Percentiles rank a stretch among this genome's conserved stretches.
Evolutionary conservation across 805 yeast species (phyloP).

Genomic region (Clavispora phyllophila): DNA sequence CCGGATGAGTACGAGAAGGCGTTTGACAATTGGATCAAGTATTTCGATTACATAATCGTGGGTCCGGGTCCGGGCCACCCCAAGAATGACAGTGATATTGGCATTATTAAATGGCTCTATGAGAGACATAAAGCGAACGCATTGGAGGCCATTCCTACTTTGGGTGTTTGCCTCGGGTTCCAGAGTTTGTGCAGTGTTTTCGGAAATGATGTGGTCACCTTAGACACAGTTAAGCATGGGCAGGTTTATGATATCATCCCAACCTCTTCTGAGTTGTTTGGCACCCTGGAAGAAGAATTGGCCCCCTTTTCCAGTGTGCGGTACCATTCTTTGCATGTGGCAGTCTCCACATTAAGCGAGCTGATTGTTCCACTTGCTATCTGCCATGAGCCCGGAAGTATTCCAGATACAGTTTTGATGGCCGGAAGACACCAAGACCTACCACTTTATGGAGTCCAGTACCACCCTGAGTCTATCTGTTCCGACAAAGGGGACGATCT

Average conservation of each 20-base stretch:
- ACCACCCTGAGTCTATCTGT: conserved; percentile 94
- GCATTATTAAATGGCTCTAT: conserved; percentile 61
- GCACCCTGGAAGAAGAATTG: background rate
- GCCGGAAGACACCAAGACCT: conserved; percentile 56
- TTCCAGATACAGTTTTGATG: conserved; percentile 51
- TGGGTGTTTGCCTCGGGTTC: conserved; percentile 93
- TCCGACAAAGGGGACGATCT: conserved; percentile 61
- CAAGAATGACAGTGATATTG: conserved; percentile 53
- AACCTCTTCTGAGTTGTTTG: conserved; percentile 29
- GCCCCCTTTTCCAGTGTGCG: conserved; percentile 62
- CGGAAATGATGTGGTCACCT: conserved; percentile 52
- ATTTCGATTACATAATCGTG: conserved; percentile 70
- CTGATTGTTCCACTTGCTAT: conserved; percentile 56
- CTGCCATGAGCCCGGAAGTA: conserved; percentile 31
- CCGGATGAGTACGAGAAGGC: conserved; percentile 26
- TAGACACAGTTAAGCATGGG: conserved; percentile 74
- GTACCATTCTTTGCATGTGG: conserved; percentile 79
- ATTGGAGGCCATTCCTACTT: conserved; percentile 46
- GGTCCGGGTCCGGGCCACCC: conserved; percentile 99
- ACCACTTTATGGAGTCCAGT: conserved; percentile 93
- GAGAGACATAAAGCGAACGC: conserved; percentile 16
- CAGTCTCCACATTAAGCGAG: conserved; percentile 20
- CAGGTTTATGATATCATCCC: conserved; percentile 58
- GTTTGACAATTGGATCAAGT: conserved; percentile 39
- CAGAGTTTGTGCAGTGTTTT: conserved; percentile 68